Conservation (phyloP, 129 eudicot species). For the Smallanthus sonchifolius region DNA sequence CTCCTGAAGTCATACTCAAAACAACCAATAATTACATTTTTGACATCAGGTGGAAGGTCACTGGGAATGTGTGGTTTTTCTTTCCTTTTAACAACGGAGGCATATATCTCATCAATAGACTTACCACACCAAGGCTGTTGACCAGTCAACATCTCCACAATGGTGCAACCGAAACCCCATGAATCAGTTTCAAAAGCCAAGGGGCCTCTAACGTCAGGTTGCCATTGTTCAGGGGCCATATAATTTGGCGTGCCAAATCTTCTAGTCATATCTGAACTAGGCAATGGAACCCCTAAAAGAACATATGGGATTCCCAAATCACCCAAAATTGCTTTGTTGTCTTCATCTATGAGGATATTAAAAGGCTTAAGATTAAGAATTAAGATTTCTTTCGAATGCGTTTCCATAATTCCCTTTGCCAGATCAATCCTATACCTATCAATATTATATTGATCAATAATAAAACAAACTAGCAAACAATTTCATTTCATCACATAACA, state of each 20-base stretch:
- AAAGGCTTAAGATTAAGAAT: slow-evolving; percentile 86
- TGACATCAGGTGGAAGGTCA: slow-evolving; percentile 80
- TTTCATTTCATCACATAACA: slow-evolving; percentile 11
- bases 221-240: slow-evolving; percentile 99
- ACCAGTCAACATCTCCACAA: slow-evolving; percentile 85
- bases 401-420: slow-evolving; percentile 69
- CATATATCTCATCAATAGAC: slow-evolving; percentile 64
- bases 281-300: slow-evolving; percentile 53
- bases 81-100: slow-evolving; percentile 57
- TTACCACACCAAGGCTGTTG: slow-evolving; percentile 81
- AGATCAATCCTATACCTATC: slow-evolving; percentile 75
- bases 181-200: slow-evolving; percentile 87
- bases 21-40: slow-evolving; percentile 67
- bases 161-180: slow-evolving; percentile 93
- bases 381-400: slow-evolving; percentile 69
- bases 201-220: slow-evolving; percentile 85
- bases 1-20: slow-evolving; percentile 86
- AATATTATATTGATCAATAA: background rate
- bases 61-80: slow-evolving; percentile 69
- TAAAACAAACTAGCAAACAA: background rate
- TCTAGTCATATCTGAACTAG: slow-evolving; percentile 56
- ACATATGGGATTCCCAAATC: slow-evolving; percentile 72
- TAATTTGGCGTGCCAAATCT: slow-evolving; percentile 78
- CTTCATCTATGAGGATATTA: slow-evolving; percentile 68
- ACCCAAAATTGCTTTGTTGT: slow-evolving; percentile 58